Percentiles rank a stretch among this genome's conserved stretches.
These are phyloP conservation scores for Musa acuminata DNA, from an alignment of 176 grass and related monocot species.

Conservation along the genomic window DNA sequence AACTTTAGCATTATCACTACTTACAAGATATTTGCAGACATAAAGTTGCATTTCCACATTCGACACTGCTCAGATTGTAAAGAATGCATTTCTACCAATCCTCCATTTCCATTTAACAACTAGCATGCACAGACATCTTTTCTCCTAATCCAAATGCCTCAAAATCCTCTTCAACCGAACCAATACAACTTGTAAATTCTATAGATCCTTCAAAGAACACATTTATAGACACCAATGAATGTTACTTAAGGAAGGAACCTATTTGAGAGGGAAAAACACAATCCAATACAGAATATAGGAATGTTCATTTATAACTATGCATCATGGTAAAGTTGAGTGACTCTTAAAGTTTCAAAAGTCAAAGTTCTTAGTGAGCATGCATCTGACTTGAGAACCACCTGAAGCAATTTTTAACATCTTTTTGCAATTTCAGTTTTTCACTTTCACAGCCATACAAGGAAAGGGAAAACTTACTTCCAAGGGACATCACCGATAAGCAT, in stretches of 20 bases:
- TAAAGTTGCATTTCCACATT: too few species aligned
- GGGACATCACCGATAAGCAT: conserved; percentile 95
- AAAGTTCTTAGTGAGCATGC: not conserved
- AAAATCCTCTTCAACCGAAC: too few species aligned
- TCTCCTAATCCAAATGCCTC: too few species aligned
- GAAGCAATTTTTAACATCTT: not conserved
- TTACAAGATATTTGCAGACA: too few species aligned
- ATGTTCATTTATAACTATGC: not conserved
- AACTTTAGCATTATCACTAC: too few species aligned
- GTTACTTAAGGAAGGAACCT: not conserved
- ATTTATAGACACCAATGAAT: not conserved
- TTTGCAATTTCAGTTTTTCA: not conserved
- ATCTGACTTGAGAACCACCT: not conserved
- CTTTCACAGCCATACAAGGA: not conserved
- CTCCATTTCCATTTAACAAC: too few species aligned
- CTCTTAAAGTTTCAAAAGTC: not conserved
- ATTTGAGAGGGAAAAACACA: not conserved
- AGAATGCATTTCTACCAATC: too few species aligned
- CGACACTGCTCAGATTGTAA: too few species aligned
- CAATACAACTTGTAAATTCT: too few species aligned
- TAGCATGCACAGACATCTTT: too few species aligned
- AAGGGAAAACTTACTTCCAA: conserved; percentile 60
- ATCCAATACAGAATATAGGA: not conserved
- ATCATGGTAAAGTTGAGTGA: not conserved
- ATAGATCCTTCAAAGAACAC: too few species aligned